Conservation (phyloP, 257 asterid genomes). For the Scutellaria baicalensis region DNA sequence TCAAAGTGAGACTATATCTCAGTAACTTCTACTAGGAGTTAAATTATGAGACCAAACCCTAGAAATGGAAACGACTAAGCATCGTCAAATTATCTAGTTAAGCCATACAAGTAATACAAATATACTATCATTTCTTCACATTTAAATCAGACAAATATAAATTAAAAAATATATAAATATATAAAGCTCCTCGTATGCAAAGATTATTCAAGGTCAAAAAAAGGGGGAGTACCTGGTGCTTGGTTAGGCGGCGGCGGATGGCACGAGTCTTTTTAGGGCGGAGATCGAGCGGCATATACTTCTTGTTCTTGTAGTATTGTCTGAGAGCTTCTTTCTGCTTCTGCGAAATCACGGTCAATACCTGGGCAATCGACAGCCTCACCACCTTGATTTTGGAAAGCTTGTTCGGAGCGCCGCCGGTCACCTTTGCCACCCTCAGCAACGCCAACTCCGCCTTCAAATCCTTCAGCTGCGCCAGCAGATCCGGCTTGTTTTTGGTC, state of each 20-base stretch:
- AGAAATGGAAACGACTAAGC: too few relatives aligned
- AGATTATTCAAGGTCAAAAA: background rate
- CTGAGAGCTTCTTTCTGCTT: slow-evolving; percentile 63
- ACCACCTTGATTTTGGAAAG: slow-evolving; percentile 56
- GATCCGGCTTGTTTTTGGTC: slow-evolving; percentile 48
- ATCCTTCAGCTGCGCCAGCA: slow-evolving; percentile 66
- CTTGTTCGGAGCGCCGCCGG: slow-evolving; percentile 55
- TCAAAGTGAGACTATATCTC: too few relatives aligned
- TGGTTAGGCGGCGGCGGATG: slow-evolving; percentile 69
- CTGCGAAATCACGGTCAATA: slow-evolving; percentile 70
- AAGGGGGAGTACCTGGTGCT: slow-evolving; percentile 50
- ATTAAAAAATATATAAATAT: background rate
- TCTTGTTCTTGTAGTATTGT: slow-evolving; percentile 61
- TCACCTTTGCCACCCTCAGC: slow-evolving; percentile 62
- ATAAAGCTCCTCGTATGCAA: too few relatives aligned
- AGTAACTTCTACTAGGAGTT: too few relatives aligned
- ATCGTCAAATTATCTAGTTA: too few relatives aligned
- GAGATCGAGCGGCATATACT: slow-evolving; percentile 68
- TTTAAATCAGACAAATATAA: background rate
- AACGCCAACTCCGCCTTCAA: slow-evolving; percentile 66
- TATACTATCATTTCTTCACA: too few relatives aligned
- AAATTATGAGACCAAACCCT: too few relatives aligned
- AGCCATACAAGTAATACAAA: too few relatives aligned
- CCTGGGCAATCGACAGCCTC: slow-evolving; percentile 69
- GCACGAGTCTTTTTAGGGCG: slow-evolving; percentile 84